Conservation (phyloP, 257 asterid species). For the Voacanga thouarsii region DNA sequence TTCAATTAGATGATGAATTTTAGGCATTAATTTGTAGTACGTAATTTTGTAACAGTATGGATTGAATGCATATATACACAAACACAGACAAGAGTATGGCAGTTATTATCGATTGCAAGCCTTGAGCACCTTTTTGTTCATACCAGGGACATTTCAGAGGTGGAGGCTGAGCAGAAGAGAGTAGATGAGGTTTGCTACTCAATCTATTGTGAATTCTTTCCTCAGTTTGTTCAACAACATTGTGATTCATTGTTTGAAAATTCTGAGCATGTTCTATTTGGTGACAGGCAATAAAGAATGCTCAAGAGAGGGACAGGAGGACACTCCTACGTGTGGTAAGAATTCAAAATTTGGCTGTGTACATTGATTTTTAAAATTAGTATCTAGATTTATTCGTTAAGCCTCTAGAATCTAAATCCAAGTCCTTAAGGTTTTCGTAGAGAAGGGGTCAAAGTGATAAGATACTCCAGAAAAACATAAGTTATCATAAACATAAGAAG, state of each 20-base stretch:
- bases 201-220: neutral
- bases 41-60: neutral
- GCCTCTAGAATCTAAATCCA: neutral
- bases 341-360: neutral
- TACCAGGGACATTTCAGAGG: slow-evolving; percentile 69
- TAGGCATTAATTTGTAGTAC: neutral
- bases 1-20: neutral
- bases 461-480: neutral
- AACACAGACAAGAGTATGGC: neutral
- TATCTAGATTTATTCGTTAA: neutral
- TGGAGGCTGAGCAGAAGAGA: slow-evolving; percentile 79
- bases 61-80: neutral
- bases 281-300: slow-evolving; percentile 81
- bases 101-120: neutral
- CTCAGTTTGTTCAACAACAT: neutral
- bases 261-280: slow-evolving; percentile 14
- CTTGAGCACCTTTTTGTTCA: slow-evolving; percentile 1
- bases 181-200: slow-evolving; percentile 61
- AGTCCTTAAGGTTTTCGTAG: neutral
- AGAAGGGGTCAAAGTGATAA: neutral
- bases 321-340: slow-evolving; percentile 76
- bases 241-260: slow-evolving; percentile 4
- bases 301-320: slow-evolving; percentile 93
- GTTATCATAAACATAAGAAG: neutral
- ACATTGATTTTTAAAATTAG: neutral